A percentile compares a stretch with the other conserved stretches of the same genome.
Evolutionary conservation across 768 basidiomycete species (phyloP).

Genomic region (Guyanaporus albipodus): DNA sequence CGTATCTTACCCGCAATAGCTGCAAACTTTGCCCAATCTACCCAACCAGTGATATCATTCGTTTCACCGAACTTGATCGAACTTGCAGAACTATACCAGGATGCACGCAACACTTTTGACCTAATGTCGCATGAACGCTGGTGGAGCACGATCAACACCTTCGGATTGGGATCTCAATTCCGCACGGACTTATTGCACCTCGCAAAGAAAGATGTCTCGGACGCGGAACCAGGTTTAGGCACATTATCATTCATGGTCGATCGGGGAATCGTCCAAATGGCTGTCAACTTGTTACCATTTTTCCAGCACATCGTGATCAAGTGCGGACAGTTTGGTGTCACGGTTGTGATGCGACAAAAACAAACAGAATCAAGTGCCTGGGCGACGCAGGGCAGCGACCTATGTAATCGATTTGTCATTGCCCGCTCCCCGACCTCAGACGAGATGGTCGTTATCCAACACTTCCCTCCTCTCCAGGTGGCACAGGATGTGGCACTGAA

Average conservation of each 20-base stretch:
- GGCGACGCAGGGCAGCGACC: conserved; percentile 46
- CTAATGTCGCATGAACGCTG: conserved; percentile 52
- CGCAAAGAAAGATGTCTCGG: conserved; percentile 42
- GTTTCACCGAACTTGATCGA: conserved; percentile 87
- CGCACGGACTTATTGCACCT: conserved; percentile 63
- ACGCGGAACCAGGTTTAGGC: conserved; percentile 37
- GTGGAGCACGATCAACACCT: conserved; percentile 63
- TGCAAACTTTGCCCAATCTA: conserved; percentile 32
- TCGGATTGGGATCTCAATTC: conserved; percentile 66
- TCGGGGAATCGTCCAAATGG: conserved; percentile 74
- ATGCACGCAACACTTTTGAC: conserved; percentile 43
- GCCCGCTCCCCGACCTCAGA: conserved; percentile 42
- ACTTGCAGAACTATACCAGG: conserved; percentile 54
- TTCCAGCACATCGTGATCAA: conserved; percentile 84
- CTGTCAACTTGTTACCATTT: conserved; percentile 77
- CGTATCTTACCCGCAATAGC: conserved; percentile 63
- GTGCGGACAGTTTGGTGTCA: conserved; percentile 66
- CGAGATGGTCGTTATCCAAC: conserved; percentile 60
- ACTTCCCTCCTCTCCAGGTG: conserved; percentile 59
- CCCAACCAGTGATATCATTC: conserved; percentile 54
- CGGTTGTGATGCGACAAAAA: conserved; percentile 57
- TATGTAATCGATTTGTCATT: conserved; percentile 46
- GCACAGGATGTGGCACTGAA: conserved; percentile 45
- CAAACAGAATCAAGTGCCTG: conserved; percentile 44
- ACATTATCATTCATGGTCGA: conserved; percentile 60